A percentile compares a stretch with the other conserved stretches of the same genome.
Conservation (phyloP, 1,284 basidiomycete species). For the Naganishia albida region DNA sequence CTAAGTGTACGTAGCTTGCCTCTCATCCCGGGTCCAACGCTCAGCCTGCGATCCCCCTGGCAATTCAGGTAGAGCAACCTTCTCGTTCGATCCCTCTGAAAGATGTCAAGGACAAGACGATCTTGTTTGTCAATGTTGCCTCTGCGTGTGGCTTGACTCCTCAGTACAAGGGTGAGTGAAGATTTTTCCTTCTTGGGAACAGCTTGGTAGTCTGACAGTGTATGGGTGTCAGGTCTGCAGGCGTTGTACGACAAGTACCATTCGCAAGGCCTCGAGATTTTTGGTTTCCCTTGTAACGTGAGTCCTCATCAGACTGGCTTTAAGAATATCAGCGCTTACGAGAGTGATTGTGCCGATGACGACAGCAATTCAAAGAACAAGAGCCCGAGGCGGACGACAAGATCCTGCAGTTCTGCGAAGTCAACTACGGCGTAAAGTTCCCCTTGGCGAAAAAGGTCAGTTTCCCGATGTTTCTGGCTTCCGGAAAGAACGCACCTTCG, state of each 20-base stretch:
- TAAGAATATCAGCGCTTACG: not conserved
- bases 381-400: slow-evolving; percentile 73
- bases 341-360: not conserved
- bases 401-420: slow-evolving; percentile 61
- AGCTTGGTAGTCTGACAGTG: not conserved
- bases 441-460: slow-evolving; percentile 59
- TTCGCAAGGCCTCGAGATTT: slow-evolving; percentile 69
- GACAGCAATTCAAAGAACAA: slow-evolving; percentile 59
- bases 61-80: slow-evolving; percentile 46
- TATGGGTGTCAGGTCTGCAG: slow-evolving; percentile 65
- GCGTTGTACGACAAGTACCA: slow-evolving; percentile 80
- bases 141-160: slow-evolving; percentile 66
- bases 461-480: not conserved
- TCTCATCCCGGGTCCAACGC: not conserved
- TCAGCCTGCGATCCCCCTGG: too few species aligned
- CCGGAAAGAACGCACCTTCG: not conserved
- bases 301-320: slow-evolving; percentile 33
- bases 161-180: slow-evolving; percentile 69
- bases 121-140: slow-evolving; percentile 54
- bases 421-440: slow-evolving; percentile 67
- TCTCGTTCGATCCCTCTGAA: slow-evolving; percentile 43
- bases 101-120: slow-evolving; percentile 49
- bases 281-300: slow-evolving; percentile 91
- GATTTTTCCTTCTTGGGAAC: not conserved
- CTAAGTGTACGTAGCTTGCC: not conserved